Base-by-base conservation (phyloP, 208 protist species). In the Kentomonas sorsogonicus region DNA sequence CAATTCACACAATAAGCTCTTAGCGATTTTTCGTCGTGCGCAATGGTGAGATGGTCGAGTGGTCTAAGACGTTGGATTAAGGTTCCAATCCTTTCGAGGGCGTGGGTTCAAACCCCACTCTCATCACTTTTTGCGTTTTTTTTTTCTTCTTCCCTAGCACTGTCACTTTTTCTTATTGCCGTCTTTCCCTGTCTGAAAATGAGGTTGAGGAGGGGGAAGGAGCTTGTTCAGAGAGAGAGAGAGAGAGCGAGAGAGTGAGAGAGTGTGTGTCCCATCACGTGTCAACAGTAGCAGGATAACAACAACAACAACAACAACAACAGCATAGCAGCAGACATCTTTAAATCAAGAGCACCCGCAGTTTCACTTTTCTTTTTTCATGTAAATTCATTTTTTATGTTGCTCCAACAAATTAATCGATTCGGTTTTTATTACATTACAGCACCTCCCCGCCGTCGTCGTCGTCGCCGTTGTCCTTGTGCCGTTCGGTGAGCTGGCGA, bases 91-190 rank as follows among this genome's bases (percentile, higher is more conserved):
- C 54, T 60, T 60, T 60, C 54, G 54, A 60, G 54, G 54, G 54
- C 54, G 54, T 60, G 54, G 54, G 54, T 60, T 60, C 54, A 60
- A 60, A 60, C 54, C 54, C 54, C 54, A 60, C 55, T 61, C 55
- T 61, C 55, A 61, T 61, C 55, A 61, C 41, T 53, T 61, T 61
- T 61, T 53, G n/a, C n/a, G n/a, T n/a, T n/a, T n/a, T n/a, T n/a
- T n/a, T n/a, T n/a, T n/a, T n/a, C n/a, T 43, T 43, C 18, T 43
- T 11, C 11, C 38, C 3, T 3, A 27, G n/a, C 9, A 50, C 18
- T 43, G 38, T 22, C 3, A 9, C 38, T 43, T 43, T 43, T 43
- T 43, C 18, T 50, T 7, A 5, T 47, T n/a, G n/a, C n/a, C n/a
- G n/a, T n/a, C n/a, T n/a, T n/a, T n/a, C n/a, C n/a, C n/a, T n/a